These are phyloP conservation scores for Aspergillus sp. DNA, from an alignment of 2,329 filamentous ascomycete species.

Conservation along the genomic window DNA sequence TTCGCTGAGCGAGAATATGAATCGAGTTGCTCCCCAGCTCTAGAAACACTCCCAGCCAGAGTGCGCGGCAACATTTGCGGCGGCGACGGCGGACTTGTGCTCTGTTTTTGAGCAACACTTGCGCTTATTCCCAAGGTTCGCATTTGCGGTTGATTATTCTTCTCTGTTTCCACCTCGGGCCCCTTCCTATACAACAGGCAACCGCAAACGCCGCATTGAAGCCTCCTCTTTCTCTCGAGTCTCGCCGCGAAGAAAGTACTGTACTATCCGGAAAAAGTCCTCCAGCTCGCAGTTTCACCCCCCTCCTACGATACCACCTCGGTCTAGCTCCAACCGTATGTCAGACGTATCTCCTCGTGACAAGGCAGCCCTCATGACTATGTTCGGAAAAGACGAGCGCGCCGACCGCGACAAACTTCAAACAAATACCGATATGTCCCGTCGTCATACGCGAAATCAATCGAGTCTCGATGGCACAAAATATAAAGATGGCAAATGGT, in stretches of 20 bases:
- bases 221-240: background rate
- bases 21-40: background rate
- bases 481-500: slow-evolving; percentile 39
- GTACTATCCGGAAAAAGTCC: background rate
- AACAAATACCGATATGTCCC: slow-evolving; percentile 23
- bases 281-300: slow-evolving; percentile 8
- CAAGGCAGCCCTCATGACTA: slow-evolving; percentile 50
- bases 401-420: slow-evolving; percentile 49
- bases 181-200: background rate
- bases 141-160: background rate
- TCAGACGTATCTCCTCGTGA: slow-evolving; percentile 9
- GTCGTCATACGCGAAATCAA: slow-evolving; percentile 34
- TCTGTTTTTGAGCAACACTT: background rate
- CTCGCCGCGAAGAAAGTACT: background rate
- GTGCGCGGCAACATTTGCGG: background rate
- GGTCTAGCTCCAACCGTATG: slow-evolving; percentile 6
- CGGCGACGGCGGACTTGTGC: background rate
- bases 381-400: slow-evolving; percentile 56
- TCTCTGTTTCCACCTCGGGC: background rate
- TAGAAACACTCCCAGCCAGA: background rate
- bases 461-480: slow-evolving; percentile 42
- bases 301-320: slow-evolving; percentile 1
- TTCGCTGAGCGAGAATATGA: background rate
- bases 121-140: background rate
- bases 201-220: background rate